Percentiles rank a stretch among this genome's conserved stretches.
Conservation (phyloP, 371 early-diverging fungal genomes). For the Lichtheimia corymbifera region DNA sequence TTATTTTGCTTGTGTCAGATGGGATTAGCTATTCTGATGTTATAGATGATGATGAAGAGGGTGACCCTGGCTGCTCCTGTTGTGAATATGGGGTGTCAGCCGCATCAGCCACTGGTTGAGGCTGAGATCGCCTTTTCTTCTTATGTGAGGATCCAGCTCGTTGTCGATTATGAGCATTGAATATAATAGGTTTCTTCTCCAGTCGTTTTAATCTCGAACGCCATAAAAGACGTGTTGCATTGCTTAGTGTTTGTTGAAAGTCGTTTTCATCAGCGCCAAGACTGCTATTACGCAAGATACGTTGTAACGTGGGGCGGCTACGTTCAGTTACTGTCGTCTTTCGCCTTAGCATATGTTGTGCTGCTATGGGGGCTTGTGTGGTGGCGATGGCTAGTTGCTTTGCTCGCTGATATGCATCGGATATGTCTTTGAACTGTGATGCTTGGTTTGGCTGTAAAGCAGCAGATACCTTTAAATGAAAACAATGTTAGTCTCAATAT, state of each 20-base stretch:
- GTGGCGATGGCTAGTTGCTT: neutral
- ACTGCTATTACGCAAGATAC: neutral
- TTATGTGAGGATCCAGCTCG: neutral
- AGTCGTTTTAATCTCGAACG: conserved; percentile 1
- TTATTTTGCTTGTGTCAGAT: too few species aligned
- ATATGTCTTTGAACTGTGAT: neutral
- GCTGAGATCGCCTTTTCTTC: too few species aligned
- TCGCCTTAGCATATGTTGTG: neutral
- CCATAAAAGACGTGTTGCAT: conserved; percentile 4
- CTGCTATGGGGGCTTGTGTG: conserved; percentile 1
- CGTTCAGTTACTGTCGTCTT: conserved; percentile 5
- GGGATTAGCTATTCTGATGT: neutral
- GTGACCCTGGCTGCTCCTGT: too few species aligned
- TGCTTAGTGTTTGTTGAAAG: neutral
- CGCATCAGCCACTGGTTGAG: too few species aligned
- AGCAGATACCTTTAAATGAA: too few species aligned
- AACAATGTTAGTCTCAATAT: too few species aligned
- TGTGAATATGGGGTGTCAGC: too few species aligned
- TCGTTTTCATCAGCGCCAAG: conserved; percentile 8
- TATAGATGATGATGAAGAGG: neutral
- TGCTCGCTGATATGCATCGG: conserved; percentile 8
- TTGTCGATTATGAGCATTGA: conserved; percentile 1
- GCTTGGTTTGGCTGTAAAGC: too few species aligned
- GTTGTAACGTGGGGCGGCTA: neutral
- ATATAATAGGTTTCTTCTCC: neutral